Percentiles rank a stretch among this genome's conserved stretches.
Conservation (phyloP, 2,329 filamentous ascomycete genomes). For the Diplodia corticola region DNA sequence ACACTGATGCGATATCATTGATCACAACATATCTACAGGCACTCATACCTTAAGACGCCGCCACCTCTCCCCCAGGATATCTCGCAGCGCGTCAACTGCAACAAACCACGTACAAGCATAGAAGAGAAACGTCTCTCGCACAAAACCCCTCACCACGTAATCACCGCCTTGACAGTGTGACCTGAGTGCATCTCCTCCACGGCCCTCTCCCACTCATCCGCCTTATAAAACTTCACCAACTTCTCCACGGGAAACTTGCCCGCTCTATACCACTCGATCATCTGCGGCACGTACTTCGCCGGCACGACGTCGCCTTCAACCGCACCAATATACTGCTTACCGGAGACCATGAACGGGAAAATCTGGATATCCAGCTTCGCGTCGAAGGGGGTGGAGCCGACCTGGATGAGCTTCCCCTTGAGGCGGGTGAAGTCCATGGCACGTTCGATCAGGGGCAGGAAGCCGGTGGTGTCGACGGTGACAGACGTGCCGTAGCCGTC, state of each 20-base stretch:
- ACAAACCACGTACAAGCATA: constrained; percentile 40
- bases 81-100: constrained; percentile 64
- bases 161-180: constrained; percentile 44
- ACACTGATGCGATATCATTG: background rate
- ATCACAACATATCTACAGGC: constrained; percentile 42
- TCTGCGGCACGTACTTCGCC: constrained; percentile 45
- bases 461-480: constrained; percentile 52
- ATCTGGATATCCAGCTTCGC: constrained; percentile 44
- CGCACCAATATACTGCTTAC: constrained; percentile 51
- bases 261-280: constrained; percentile 52
- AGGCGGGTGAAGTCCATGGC: constrained; percentile 46
- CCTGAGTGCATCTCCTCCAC: constrained; percentile 47
- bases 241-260: constrained; percentile 51
- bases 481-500: constrained; percentile 42
- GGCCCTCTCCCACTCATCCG: constrained; percentile 44
- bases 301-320: constrained; percentile 47
- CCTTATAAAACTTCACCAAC: constrained; percentile 47
- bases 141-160: constrained; percentile 37
- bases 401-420: constrained; percentile 52
- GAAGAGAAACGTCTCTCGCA: background rate
- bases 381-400: constrained; percentile 47
- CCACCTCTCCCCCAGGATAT: constrained; percentile 50
- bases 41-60: constrained; percentile 45
- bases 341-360: constrained; percentile 50
- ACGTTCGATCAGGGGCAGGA: constrained; percentile 43